Conservation (phyloP, 208 protist species). For the Crithidia fasciculata region DNA sequence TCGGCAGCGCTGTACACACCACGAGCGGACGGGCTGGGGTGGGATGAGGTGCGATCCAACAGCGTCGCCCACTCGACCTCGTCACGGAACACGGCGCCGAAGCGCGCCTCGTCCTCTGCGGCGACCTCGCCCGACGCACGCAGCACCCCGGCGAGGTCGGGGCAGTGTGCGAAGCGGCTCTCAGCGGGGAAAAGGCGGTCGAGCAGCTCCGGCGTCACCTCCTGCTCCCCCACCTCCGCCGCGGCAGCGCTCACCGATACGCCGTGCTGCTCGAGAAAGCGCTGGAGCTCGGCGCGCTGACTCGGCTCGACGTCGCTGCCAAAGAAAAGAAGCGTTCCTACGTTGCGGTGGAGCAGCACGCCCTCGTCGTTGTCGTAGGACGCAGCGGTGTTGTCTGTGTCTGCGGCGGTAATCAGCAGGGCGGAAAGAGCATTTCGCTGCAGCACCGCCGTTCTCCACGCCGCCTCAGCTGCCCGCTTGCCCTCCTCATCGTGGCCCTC, state of each 20-base stretch:
- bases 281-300: constrained; percentile 14
- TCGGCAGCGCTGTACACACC: constrained; percentile 32
- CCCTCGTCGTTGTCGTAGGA: not conserved
- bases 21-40: not conserved
- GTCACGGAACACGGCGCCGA: constrained; percentile 32
- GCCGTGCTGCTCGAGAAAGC: constrained; percentile 19
- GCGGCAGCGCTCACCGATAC: constrained; percentile 9
- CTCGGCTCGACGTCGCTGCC: constrained; percentile 9
- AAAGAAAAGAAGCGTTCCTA: constrained; percentile 32
- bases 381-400: not conserved
- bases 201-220: constrained; percentile 30
- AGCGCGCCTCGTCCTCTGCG: constrained; percentile 26
- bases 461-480: constrained; percentile 22
- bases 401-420: not conserved
- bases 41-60: constrained; percentile 3
- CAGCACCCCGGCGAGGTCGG: constrained; percentile 22
- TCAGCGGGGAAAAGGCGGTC: constrained; percentile 31
- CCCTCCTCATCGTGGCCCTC: constrained; percentile 16
- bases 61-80: constrained; percentile 20
- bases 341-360: constrained; percentile 25
- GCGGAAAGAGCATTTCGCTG: constrained; percentile 19
- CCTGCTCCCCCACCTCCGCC: constrained; percentile 27
- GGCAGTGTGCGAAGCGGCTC: constrained; percentile 10
- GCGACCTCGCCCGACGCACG: constrained; percentile 2
- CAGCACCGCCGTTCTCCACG: constrained; percentile 14